Conservation (phyloP, 2,329 filamentous ascomycete species). For the Colletotrichum sp. region DNA sequence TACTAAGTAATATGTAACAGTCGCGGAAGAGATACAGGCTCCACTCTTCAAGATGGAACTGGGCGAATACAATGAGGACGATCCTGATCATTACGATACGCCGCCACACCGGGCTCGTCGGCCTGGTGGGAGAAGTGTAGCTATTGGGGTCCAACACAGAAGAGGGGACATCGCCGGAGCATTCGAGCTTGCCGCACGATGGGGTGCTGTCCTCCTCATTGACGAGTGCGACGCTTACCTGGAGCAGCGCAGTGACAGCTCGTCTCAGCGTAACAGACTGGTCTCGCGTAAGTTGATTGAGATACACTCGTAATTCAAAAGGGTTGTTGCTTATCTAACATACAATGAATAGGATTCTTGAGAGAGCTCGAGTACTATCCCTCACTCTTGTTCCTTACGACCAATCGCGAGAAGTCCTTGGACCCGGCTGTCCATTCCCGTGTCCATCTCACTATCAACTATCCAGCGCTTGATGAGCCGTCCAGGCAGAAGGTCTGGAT, state of each 20-base stretch:
- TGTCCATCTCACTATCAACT: constrained; percentile 49
- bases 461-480: constrained; percentile 26
- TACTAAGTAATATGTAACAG: not conserved
- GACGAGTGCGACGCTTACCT: constrained; percentile 88
- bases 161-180: constrained; percentile 39
- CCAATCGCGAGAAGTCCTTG: constrained; percentile 68
- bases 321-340: no score
- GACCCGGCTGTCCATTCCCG: constrained; percentile 54
- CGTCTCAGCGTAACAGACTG: constrained; percentile 8
- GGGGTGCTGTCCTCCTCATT: constrained; percentile 84
- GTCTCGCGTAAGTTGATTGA: not conserved
- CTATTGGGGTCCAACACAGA: not conserved
- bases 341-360: constrained; percentile 59
- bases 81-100: constrained; percentile 31
- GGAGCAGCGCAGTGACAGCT: constrained; percentile 69
- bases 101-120: not conserved
- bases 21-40: constrained; percentile 40
- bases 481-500: constrained; percentile 28
- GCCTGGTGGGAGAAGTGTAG: no score
- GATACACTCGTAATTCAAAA: no score
- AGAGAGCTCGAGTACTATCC: constrained; percentile 90
- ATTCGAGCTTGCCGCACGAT: constrained; percentile 52
- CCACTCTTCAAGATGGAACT: constrained; percentile 51
- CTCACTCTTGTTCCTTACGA: constrained; percentile 88
- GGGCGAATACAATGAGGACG: constrained; percentile 68